Evolutionary conservation across 1,139 yeast genomes (phyloP).

Genomic region (Blastobotrys elegans): DNA sequence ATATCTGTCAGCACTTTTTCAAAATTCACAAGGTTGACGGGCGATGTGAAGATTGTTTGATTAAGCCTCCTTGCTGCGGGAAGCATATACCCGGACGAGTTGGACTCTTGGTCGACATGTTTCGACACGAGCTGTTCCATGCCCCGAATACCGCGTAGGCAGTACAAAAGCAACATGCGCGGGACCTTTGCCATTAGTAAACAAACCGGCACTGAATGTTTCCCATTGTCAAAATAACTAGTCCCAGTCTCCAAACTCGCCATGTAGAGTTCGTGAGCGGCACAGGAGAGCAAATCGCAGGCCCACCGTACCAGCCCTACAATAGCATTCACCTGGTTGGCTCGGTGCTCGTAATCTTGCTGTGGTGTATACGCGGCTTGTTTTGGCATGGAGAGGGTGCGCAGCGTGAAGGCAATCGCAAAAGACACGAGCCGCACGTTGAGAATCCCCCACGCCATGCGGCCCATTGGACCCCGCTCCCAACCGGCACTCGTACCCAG

Average conservation of each 20-base stretch:
- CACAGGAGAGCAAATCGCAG: conserved; percentile 59
- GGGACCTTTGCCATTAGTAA: conserved; percentile 59
- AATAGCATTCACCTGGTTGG: conserved; percentile 52
- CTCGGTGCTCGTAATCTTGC: conserved; percentile 51
- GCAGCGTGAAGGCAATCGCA: conserved; percentile 67
- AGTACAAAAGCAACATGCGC: conserved; percentile 60
- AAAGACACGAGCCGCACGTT: conserved; percentile 68
- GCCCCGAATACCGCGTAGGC: conserved; percentile 64
- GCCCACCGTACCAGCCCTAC: conserved; percentile 78
- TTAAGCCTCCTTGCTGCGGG: conserved; percentile 38
- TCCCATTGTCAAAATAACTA: conserved; percentile 13
- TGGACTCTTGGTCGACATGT: conserved; percentile 33
- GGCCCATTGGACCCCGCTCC: conserved; percentile 46
- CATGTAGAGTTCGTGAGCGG: conserved; percentile 58
- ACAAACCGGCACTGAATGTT: conserved; percentile 29
- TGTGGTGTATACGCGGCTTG: conserved; percentile 15
- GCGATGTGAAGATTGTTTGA: conserved; percentile 49
- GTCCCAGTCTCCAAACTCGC: conserved; percentile 17
- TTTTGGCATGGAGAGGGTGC: conserved; percentile 30
- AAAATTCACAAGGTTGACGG: conserved; percentile 54
- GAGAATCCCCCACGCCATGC: conserved; percentile 62
- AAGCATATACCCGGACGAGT: conserved; percentile 17
- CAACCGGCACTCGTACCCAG: conserved; percentile 53
- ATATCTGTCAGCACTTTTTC: conserved; percentile 59
- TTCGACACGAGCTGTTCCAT: conserved; percentile 49